Evolutionary conservation across 768 basidiomycete species (phyloP), one percentile per base, ranked within the genome.

Genomic region (Tricholoma furcatifolium): DNA sequence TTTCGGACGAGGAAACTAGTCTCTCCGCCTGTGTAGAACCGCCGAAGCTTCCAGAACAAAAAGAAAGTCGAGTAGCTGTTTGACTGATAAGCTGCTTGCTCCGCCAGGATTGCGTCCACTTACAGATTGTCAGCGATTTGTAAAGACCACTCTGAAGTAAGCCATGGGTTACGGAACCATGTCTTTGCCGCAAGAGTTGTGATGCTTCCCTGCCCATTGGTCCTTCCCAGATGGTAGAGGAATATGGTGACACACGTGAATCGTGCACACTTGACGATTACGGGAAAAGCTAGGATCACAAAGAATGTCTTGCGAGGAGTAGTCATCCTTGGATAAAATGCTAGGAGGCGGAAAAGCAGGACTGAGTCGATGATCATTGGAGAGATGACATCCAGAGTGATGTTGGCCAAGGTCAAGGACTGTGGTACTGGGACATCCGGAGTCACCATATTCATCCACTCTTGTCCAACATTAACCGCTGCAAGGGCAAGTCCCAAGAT

Each of bases 321-420:
- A 2, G 47, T 35, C 4, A 46, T 47, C 1, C 60, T 56, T 0
- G 73, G 72, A 50, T 67, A 74, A 6, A 76, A 67, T 2, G 69
- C 67, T 23, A 66, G 50, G 10, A 76, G 62, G 0, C 74, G 65
- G 45, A 74, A 59, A n/a, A 73, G 38, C 8, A 76, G 67, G 35
- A 76, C 68, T 11, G 63, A 66, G 53, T 76, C 74, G 18, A 73
- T 64, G 42, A 74, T 59, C 1, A 72, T 43, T 14, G 73, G 72
- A 1, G 68, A 63, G 43, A 66, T 55, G 8, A 65, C 54, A 12
- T 61, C 53, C 38, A 75, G 47, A 0, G 53, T 39, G 8, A 64
- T 60, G 47, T 60, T 62, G 1, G 61, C 60, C 3, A 63, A 60
- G 24, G 60, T 58, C 11, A 65, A 32, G 4, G 51, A 45, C 21